These are phyloP conservation scores for Aspergillus quadrilineatus DNA, from an alignment of 2,329 filamentous ascomycete species.

Conservation along the genomic window DNA sequence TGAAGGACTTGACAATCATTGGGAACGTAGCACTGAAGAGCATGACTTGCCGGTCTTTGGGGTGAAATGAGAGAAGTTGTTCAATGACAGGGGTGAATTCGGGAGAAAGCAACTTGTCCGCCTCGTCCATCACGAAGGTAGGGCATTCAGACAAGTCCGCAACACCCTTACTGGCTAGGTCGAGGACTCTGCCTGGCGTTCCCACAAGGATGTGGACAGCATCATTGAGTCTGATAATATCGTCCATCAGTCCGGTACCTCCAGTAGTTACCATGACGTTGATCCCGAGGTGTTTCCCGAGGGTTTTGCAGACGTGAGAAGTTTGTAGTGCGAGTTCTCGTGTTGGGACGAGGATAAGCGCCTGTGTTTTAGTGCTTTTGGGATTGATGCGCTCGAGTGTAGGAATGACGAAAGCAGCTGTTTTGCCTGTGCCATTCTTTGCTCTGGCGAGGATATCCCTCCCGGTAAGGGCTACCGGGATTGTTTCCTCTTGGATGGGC, in stretches of 20 bases:
- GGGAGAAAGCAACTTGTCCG: constrained; percentile 92
- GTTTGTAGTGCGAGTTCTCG: constrained; percentile 97
- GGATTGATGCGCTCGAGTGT: constrained; percentile 94
- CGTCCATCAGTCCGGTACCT: constrained; percentile 90
- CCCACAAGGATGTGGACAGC: constrained; percentile 97
- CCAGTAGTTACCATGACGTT: constrained; percentile 99
- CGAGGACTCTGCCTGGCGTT: constrained; percentile 92
- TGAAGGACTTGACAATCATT: constrained; percentile 94
- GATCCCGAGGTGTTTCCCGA: constrained; percentile 93
- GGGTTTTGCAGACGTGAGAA: constrained; percentile 97
- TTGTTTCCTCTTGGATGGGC: constrained; percentile 98
- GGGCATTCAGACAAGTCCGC: constrained; percentile 94
- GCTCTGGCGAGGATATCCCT: constrained; percentile 93
- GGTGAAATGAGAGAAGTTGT: constrained; percentile 90
- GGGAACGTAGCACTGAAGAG: constrained; percentile 98
- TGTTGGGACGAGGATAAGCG: constrained; percentile 92
- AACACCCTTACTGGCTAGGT: constrained; percentile 93
- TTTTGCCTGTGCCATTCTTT: constrained; percentile 99
- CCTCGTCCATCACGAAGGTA: constrained; percentile 99
- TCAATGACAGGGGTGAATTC: constrained; percentile 98
- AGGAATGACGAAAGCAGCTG: constrained; percentile 95
- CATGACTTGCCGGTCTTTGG: constrained; percentile 98
- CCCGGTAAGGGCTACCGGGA: constrained; percentile 91
- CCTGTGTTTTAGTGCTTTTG: constrained; percentile 94
- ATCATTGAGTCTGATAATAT: constrained; percentile 92